Conservation (phyloP, 2,329 filamentous ascomycete species). For the Trichoderma arundinaceum region DNA sequence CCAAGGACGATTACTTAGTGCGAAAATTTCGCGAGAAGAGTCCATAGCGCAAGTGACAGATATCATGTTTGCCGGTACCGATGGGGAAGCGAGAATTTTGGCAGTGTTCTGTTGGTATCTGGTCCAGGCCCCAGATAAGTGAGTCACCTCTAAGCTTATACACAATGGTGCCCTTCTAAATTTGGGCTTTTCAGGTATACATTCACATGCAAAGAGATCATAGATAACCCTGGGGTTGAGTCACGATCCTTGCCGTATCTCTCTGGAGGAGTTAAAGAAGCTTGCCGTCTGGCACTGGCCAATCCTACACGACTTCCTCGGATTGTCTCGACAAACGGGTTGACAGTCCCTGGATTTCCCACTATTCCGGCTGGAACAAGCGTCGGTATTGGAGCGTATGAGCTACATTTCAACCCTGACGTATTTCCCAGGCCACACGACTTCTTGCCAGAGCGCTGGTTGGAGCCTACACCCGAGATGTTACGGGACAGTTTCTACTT, state of each 20-base stretch:
- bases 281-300: not conserved
- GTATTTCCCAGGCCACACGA: not conserved
- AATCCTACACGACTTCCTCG: conserved; percentile 15
- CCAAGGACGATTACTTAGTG: not conserved
- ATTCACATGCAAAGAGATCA: not conserved
- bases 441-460: conserved; percentile 1
- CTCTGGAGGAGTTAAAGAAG: conserved; percentile 4
- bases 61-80: not conserved
- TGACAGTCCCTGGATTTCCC: not conserved
- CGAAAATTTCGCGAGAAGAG: not conserved
- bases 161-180: not conserved
- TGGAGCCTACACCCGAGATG: conserved; percentile 8
- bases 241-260: conserved; percentile 7
- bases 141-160: not conserved
- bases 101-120: not conserved
- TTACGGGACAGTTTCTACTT: conserved; percentile 4
- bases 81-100: not conserved
- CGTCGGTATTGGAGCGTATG: conserved; percentile 1
- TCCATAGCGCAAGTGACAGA: not conserved
- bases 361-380: not conserved
- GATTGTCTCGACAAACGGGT: not conserved
- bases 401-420: not conserved
- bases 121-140: not conserved
- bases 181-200: not conserved
- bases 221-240: not conserved